Evolutionary conservation across 2,329 filamentous ascomycete genomes (phyloP).

Genomic region (Ophiostoma pallidulum): DNA sequence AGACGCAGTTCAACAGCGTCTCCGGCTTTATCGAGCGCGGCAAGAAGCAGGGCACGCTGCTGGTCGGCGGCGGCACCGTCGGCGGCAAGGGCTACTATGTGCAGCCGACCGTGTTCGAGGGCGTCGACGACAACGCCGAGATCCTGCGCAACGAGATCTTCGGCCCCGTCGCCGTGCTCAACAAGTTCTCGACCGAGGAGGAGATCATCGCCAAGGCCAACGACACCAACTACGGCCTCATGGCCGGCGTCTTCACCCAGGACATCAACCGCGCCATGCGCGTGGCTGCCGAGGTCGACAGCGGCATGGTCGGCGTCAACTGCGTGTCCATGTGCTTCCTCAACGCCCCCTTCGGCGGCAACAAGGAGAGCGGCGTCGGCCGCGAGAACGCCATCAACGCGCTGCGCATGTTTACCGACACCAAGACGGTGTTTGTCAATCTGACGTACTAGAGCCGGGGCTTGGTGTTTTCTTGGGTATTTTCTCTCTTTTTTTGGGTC

Average conservation of each 20-base stretch:
- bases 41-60: constrained; percentile 26
- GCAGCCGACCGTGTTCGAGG: constrained; percentile 31
- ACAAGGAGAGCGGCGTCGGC: constrained; percentile 40
- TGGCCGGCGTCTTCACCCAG: constrained; percentile 47
- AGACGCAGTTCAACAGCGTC: constrained; percentile 37
- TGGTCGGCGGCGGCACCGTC: constrained; percentile 30
- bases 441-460: constrained; percentile 14
- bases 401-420: constrained; percentile 38
- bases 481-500: background rate
- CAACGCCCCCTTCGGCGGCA: constrained; percentile 38
- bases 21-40: constrained; percentile 35
- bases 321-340: constrained; percentile 30
- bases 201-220: constrained; percentile 47
- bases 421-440: constrained; percentile 42
- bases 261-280: constrained; percentile 55
- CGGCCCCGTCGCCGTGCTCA: constrained; percentile 46
- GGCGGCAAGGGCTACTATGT: constrained; percentile 26
- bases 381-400: constrained; percentile 39
- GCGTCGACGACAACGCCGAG: constrained; percentile 31
- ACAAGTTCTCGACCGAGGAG: constrained; percentile 46
- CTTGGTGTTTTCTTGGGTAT: background rate
- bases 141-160: constrained; percentile 49
- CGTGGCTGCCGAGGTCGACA: constrained; percentile 46
- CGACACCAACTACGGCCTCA: constrained; percentile 37
- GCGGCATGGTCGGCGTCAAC: constrained; percentile 64